Base-by-base conservation (phyloP, 2,329 filamentous ascomycete species). In the Colletotrichum tropicicola region DNA sequence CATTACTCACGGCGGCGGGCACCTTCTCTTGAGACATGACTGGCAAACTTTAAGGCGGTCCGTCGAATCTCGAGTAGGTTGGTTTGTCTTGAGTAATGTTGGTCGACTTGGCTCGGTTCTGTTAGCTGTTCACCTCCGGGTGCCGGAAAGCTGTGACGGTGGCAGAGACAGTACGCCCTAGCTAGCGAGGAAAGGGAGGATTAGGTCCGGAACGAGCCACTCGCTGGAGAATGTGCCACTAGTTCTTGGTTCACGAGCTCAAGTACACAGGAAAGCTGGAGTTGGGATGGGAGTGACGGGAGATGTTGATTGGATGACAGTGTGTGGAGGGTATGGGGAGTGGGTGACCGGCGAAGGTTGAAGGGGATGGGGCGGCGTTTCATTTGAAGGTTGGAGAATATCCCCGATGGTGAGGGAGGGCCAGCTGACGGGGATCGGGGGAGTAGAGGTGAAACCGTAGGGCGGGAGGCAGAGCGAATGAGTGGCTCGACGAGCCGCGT, bases 381-480 rank as follows among this genome's bases (percentile, higher is more conserved):
- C 61, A 65, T 54, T 61, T 43, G 28, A 61, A 61, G 43, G 43
- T 35, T 65, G 61, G 43, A 30, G 19, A 55, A 48, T 58, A 44
- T 48, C 44, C 45, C 59, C 54, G 44, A 44, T 52, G 19, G 43
- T n/a, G 41, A 37, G 32, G 48, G 21, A 61, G 43, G 49, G 61
- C 49, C 61, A 61, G 35, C 48, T 61, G 61, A 61, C 48, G 48
- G 48, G 61, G 57, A 61, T 55, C 43, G 10, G 41, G 25, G 43
- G 49, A 32, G 49, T 23, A 55, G 28, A 65, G 44, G 49, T 61
- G 61, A 65, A 65, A 65, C 61, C 47, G 25, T 53, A 54, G 48
- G 56, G 56, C 47, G 60, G 30, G 28, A 47, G 47, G 47, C 39
- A 32, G 55, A 21, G 28, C 39, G 48, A 52, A 64, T 54, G 48